Evolutionary conservation across 305 asterid genomes (phyloP), one percentile per base, ranked within the genome.

Genomic region (Fraxinus floribunda): DNA sequence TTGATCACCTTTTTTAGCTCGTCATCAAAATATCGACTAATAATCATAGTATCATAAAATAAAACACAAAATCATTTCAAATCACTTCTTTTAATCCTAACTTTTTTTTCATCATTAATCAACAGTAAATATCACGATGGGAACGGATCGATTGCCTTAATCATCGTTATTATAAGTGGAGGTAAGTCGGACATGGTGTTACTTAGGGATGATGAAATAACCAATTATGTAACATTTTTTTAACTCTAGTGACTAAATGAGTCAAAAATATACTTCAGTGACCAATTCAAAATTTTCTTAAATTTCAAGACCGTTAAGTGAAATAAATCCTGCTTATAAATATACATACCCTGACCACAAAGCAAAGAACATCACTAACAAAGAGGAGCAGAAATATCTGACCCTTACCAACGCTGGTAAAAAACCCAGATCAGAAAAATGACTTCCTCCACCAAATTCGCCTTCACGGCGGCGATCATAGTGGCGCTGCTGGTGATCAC

Each of bases 401-500:
- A 22, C 13, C 72, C 5, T 7, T 2, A 7, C 34, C 72, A 1
- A 4, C 15, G 0, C 8, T 1, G 3, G 2, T 4, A 26, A 26
- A 9, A 66, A 11, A 26, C 75, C 18, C 75, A 29, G 38, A 68
- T 29, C 39, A 13, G 75, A 2, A 68, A 75, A 44, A 83, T 86
- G 86, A 34, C 13, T 20, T 84, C 80, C 79, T 39, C 86, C 81
- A 84, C 29, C 57, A 57, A 60, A 46, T 38, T 64, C 10, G 57
- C 79, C 34, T 20, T 83, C 24, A 72, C 77, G 83, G 86, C 75
- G 85, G 74, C 76, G 30, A 36, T 89, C 32, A 68, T 78, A 86
- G 81, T 76, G 84, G 83, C 44, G 76, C 49, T 83, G 13, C 7
- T 85, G 44, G 85, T 78, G 78, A 64, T 82, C 7, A 6, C 83